Percentiles rank a stretch among this genome's conserved stretches.
Conservation (phyloP, 805 yeast species). For the Candida sanyiensis region DNA sequence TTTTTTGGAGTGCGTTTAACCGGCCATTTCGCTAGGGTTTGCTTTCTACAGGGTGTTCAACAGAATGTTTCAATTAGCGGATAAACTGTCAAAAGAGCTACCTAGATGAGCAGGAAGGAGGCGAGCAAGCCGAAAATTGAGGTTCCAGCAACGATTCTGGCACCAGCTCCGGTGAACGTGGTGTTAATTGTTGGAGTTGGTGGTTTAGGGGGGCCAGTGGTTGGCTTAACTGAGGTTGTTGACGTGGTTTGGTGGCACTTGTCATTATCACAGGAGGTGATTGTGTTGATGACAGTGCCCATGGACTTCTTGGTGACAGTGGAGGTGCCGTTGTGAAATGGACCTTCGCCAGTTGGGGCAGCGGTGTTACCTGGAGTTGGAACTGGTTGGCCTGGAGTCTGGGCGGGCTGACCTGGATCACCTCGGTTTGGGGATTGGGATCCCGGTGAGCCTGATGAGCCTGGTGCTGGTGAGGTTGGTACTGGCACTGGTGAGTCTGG, state of each 20-base stretch:
- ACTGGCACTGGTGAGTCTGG: too few relatives aligned
- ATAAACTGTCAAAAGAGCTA: too few relatives aligned
- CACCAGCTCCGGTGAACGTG: constrained; percentile 11
- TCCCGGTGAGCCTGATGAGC: too few relatives aligned
- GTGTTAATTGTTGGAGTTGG: constrained; percentile 1
- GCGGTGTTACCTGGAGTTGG: neutral
- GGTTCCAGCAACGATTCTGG: constrained; percentile 8
- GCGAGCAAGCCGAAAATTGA: constrained; percentile 5
- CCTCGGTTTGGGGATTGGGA: too few relatives aligned
- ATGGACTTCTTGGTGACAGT: constrained; percentile 21
- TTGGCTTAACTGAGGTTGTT: neutral
- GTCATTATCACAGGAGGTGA: constrained; percentile 11
- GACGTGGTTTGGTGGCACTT: neutral
- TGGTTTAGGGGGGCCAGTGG: neutral
- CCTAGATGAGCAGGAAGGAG: constrained; percentile 3
- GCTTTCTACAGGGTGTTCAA: too few relatives aligned
- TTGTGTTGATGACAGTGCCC: constrained; percentile 28
- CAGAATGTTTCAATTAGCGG: too few relatives aligned
- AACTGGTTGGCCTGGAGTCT: neutral
- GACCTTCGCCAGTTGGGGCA: neutral
- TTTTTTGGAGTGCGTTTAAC: too few relatives aligned
- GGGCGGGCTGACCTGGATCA: neutral
- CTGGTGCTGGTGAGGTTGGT: too few relatives aligned
- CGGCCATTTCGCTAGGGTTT: too few relatives aligned
- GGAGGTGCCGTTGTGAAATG: neutral